Conservation (phyloP, 2,329 filamentous ascomycete genomes). For the Ceratocystis cubensis region DNA sequence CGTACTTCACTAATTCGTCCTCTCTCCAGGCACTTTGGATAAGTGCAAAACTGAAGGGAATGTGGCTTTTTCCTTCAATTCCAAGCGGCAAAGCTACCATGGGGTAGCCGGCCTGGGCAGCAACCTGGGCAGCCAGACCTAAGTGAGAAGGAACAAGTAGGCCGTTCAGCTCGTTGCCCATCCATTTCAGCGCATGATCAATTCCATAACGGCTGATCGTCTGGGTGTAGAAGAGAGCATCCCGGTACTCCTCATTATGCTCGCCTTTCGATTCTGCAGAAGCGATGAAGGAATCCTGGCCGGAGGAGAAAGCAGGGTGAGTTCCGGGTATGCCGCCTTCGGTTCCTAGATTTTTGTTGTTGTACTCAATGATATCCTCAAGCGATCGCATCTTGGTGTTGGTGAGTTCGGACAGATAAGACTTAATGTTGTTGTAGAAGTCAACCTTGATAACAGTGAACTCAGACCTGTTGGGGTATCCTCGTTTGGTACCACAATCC, state of each 20-base stretch:
- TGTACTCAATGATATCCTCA: too few relatives aligned
- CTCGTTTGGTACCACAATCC: constrained; percentile 46
- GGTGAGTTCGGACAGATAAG: too few relatives aligned
- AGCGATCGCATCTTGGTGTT: too few relatives aligned
- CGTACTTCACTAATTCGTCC: constrained; percentile 44
- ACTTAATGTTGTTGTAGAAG: too few relatives aligned
- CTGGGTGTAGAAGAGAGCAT: constrained; percentile 51
- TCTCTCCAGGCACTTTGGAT: constrained; percentile 50
- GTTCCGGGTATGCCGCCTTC: constrained; percentile 51
- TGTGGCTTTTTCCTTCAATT: constrained; percentile 32
- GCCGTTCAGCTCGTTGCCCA: constrained; percentile 37
- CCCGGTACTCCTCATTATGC: constrained; percentile 52
- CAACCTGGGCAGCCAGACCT: constrained; percentile 54
- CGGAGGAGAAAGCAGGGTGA: constrained; percentile 52
- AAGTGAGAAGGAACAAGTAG: constrained; percentile 58
- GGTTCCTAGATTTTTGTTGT: constrained; percentile 43
- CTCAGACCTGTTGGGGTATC: too few relatives aligned
- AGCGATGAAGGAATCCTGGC: constrained; percentile 58
- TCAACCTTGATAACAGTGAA: too few relatives aligned
- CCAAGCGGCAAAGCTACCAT: constrained; percentile 57
- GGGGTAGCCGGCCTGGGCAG: constrained; percentile 64
- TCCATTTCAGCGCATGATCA: constrained; percentile 46
- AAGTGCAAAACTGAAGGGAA: constrained; percentile 39
- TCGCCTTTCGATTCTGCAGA: constrained; percentile 48
- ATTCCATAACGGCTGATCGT: constrained; percentile 53